A percentile compares a stretch with the other conserved stretches of the same genome.
phyloP scores from a whole-genome alignment of 805 yeast species.

The Starmerella gropengiesseri region DNA sequence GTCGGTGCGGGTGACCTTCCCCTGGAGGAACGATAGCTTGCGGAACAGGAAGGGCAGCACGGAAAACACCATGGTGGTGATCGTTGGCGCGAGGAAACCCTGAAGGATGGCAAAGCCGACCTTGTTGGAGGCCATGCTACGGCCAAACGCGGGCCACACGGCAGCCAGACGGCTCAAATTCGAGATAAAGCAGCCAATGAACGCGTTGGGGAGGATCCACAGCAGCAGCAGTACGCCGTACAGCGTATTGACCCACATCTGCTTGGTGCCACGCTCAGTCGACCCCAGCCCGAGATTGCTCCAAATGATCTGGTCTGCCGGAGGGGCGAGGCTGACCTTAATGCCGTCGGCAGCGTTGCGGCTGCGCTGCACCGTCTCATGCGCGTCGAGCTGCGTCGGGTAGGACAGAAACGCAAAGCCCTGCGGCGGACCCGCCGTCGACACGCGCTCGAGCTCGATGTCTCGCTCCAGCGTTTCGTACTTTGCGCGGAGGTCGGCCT shows the following conservation, averaged over 20 bases:
- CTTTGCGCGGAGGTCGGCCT: neutral
- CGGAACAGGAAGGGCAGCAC: constrained; percentile 31
- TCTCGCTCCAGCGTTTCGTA: constrained; percentile 17
- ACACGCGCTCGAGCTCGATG: constrained; percentile 14
- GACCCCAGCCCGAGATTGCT: constrained; percentile 26
- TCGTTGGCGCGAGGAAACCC: constrained; percentile 32
- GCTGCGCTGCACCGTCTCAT: neutral
- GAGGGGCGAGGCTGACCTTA: constrained; percentile 26
- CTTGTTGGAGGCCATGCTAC: constrained; percentile 24
- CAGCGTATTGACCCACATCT: constrained; percentile 28
- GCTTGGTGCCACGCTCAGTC: constrained; percentile 27
- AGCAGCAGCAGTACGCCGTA: constrained; percentile 26
- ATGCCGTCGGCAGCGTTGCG: constrained; percentile 23
- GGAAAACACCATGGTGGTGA: constrained; percentile 30
- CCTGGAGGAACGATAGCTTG: constrained; percentile 31
- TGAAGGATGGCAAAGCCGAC: constrained; percentile 30
- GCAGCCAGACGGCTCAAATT: constrained; percentile 31
- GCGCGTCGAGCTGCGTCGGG: constrained; percentile 4
- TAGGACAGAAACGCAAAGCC: constrained; percentile 31
- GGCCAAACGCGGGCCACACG: constrained; percentile 30
- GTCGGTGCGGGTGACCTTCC: constrained; percentile 30
- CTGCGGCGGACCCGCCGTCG: constrained; percentile 6
- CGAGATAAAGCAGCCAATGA: constrained; percentile 33
- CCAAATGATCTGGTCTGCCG: constrained; percentile 33
- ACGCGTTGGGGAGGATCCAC: constrained; percentile 35